Evolutionary conservation across 1,139 yeast genomes (phyloP).

Genomic region (Wickerhamomyces sp.): DNA sequence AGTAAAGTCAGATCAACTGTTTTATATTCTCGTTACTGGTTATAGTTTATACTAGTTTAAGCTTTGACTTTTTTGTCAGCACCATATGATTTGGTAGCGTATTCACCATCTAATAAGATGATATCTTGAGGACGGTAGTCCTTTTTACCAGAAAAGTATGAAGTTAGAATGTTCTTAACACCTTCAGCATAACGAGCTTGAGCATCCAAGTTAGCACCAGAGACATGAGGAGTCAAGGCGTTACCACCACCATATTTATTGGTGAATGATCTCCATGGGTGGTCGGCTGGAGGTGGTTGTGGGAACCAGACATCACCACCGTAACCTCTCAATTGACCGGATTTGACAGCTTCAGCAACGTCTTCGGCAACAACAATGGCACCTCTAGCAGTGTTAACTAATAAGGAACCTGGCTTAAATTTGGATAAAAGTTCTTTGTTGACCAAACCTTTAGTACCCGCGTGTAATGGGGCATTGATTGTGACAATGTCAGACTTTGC

Average conservation of each 20-base stretch:
- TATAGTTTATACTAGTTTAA: background rate
- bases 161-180: slow-evolving; percentile 56
- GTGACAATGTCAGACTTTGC: slow-evolving; percentile 70
- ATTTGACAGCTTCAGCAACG: slow-evolving; percentile 66
- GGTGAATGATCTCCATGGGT: slow-evolving; percentile 72
- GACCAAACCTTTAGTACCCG: slow-evolving; percentile 60
- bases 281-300: slow-evolving; percentile 74
- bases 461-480: slow-evolving; percentile 75
- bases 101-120: slow-evolving; percentile 67
- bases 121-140: slow-evolving; percentile 74
- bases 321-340: slow-evolving; percentile 71
- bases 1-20: no score
- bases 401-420: slow-evolving; percentile 74
- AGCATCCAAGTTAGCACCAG: slow-evolving; percentile 80
- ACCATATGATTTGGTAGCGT: slow-evolving; percentile 73
- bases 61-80: slow-evolving; percentile 33
- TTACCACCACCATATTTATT: slow-evolving; percentile 71
- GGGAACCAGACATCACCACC: slow-evolving; percentile 86
- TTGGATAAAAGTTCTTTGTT: slow-evolving; percentile 63
- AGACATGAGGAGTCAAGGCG: slow-evolving; percentile 82
- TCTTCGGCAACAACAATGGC: slow-evolving; percentile 72
- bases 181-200: slow-evolving; percentile 73
- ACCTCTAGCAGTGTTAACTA: slow-evolving; percentile 83
- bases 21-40: no score
- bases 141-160: slow-evolving; percentile 55